Conservation (phyloP, 2,329 filamentous ascomycete genomes). For the Sporothrix curviconia region DNA sequence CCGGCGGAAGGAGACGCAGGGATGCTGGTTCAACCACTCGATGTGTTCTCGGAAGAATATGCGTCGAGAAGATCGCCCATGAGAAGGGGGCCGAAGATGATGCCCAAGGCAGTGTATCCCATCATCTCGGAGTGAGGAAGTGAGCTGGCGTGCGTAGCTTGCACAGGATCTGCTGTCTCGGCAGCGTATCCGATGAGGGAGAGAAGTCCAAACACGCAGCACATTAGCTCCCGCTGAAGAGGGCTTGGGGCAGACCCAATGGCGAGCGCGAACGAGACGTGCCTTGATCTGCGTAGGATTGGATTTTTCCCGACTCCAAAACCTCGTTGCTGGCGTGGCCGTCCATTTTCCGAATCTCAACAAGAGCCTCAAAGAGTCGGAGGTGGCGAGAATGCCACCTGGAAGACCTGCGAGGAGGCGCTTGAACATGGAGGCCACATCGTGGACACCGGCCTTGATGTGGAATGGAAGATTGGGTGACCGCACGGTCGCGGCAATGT, state of each 20-base stretch:
- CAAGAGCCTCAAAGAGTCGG: constrained; percentile 53
- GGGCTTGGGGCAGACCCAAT: constrained; percentile 53
- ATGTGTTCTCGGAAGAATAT: constrained; percentile 36
- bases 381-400: constrained; percentile 59
- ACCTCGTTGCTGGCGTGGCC: neutral
- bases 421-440: constrained; percentile 63
- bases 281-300: constrained; percentile 51
- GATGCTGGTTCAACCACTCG: constrained; percentile 29
- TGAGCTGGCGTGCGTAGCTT: constrained; percentile 45
- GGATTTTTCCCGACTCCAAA: constrained; percentile 43
- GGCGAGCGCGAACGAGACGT: constrained; percentile 58
- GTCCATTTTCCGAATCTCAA: constrained; percentile 46
- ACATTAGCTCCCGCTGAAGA: constrained; percentile 57
- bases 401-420: constrained; percentile 56
- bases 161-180: constrained; percentile 42
- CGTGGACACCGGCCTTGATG: constrained; percentile 53
- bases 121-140: constrained; percentile 53
- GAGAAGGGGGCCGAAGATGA: constrained; percentile 59
- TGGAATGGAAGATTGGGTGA: constrained; percentile 54
- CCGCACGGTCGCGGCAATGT: constrained; percentile 51
- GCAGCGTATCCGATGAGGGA: constrained; percentile 53
- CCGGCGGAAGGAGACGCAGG: constrained; percentile 26
- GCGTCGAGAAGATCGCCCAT: constrained; percentile 50
- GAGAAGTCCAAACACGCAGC: constrained; percentile 59
- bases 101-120: constrained; percentile 57